Conservation (phyloP, 1,139 yeast genomes). For the Candida glucosophila region DNA sequence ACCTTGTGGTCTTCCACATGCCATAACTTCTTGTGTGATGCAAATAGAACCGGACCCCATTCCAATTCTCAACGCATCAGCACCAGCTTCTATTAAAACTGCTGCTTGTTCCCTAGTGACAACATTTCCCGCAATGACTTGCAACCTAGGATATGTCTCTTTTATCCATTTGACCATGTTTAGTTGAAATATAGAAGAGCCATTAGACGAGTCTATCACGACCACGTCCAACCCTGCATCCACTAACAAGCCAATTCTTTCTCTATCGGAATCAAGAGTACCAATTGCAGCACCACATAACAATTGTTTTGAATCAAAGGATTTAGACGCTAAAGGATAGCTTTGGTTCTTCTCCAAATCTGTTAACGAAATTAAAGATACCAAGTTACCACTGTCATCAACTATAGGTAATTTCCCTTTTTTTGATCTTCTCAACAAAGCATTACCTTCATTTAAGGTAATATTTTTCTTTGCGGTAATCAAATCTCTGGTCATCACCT, state of each 20-base stretch:
- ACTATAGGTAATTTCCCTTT: slow-evolving; percentile 97
- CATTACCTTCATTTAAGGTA: slow-evolving; percentile 78
- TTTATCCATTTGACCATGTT: slow-evolving; percentile 92
- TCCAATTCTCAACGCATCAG: slow-evolving; percentile 97
- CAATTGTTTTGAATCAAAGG: slow-evolving; percentile 86
- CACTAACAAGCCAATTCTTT: slow-evolving; percentile 74
- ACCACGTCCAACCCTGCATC: slow-evolving; percentile 98
- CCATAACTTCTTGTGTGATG: slow-evolving; percentile 99
- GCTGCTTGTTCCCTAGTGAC: slow-evolving; percentile 99
- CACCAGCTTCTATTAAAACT: slow-evolving; percentile 87
- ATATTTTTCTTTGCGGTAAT: slow-evolving; percentile 81
- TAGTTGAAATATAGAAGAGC: slow-evolving; percentile 91
- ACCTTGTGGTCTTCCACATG: slow-evolving; percentile 99
- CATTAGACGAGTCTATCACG: slow-evolving; percentile 92
- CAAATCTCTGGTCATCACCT: slow-evolving; percentile 85
- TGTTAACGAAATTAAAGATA: slow-evolving; percentile 87
- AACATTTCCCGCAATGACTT: slow-evolving; percentile 96
- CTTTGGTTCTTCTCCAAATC: slow-evolving; percentile 94
- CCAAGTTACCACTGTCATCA: slow-evolving; percentile 66
- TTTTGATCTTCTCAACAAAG: slow-evolving; percentile 82
- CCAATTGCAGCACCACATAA: slow-evolving; percentile 99
- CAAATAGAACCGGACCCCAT: slow-evolving; percentile 99
- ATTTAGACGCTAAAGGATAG: slow-evolving; percentile 92
- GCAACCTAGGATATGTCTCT: slow-evolving; percentile 64
- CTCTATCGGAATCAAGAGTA: slow-evolving; percentile 82